A percentile compares a stretch with the other conserved stretches of the same genome.
Evolutionary conservation across 176 grass and related monocot genomes (phyloP).

Genomic region (Neostapfia colusana): DNA sequence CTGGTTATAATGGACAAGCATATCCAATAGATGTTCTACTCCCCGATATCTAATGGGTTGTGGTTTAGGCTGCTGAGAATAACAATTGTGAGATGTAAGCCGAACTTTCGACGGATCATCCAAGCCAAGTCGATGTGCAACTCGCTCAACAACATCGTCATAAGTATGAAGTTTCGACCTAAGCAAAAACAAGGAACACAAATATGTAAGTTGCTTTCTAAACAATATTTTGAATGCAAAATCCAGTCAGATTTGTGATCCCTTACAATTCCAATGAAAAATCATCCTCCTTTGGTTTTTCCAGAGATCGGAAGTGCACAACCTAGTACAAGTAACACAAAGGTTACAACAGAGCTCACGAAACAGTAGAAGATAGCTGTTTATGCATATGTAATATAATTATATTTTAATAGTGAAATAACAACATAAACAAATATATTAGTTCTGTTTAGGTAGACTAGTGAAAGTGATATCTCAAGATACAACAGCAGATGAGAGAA

Average conservation of each 20-base stretch:
- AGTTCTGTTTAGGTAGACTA: not conserved
- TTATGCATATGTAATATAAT: slow-evolving; percentile 6
- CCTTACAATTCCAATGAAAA: slow-evolving; percentile 93
- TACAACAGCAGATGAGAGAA: slow-evolving; percentile 3
- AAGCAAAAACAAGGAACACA: slow-evolving; percentile 33
- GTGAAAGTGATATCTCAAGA: not conserved
- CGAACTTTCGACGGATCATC: slow-evolving; percentile 94
- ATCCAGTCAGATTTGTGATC: not conserved
- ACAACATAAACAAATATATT: not conserved
- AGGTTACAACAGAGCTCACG: not conserved
- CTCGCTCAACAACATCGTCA: slow-evolving; percentile 93
- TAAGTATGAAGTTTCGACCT: slow-evolving; percentile 93
- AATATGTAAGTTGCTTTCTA: slow-evolving; percentile 1
- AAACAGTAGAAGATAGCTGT: slow-evolving; percentile 14
- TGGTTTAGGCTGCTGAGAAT: slow-evolving; percentile 98
- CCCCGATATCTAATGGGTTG: slow-evolving; percentile 89
- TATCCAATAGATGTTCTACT: slow-evolving; percentile 85
- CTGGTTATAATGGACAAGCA: slow-evolving; percentile 98
- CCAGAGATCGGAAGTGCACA: slow-evolving; percentile 85
- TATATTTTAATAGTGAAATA: slow-evolving; percentile 4
- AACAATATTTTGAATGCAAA: slow-evolving; percentile 7
- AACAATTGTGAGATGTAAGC: slow-evolving; percentile 97
- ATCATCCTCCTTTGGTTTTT: slow-evolving; percentile 95
- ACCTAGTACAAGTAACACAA: slow-evolving; percentile 48
- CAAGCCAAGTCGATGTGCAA: slow-evolving; percentile 69